Evolutionary conservation across 176 grass and related monocot genomes (phyloP).

Genomic region (Juncus inflexus): DNA sequence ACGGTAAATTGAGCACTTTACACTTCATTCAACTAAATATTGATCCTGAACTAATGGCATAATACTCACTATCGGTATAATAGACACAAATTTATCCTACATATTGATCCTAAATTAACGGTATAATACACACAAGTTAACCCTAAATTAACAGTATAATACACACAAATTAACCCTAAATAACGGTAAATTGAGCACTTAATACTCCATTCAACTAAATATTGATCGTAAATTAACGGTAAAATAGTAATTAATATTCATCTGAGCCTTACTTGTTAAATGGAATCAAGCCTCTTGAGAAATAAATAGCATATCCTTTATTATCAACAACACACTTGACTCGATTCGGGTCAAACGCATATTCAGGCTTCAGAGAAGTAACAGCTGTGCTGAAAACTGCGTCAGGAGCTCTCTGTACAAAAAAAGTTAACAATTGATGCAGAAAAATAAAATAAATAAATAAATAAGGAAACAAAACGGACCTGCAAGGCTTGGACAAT

Average conservation of each 20-base stretch:
- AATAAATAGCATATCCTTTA: slow-evolving; percentile 91
- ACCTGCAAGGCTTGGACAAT: slow-evolving; percentile 93
- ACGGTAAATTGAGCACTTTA: background rate
- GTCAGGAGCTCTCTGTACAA: slow-evolving; percentile 70
- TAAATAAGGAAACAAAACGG: slow-evolving; percentile 25
- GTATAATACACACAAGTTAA: background rate
- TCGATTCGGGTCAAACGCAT: slow-evolving; percentile 76
- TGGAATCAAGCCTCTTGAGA: slow-evolving; percentile 89
- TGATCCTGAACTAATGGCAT: background rate
- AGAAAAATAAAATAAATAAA: background rate
- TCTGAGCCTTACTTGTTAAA: slow-evolving; percentile 66
- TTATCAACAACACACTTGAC: slow-evolving; percentile 95
- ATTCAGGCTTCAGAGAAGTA: slow-evolving; percentile 76
- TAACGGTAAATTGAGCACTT: background rate
- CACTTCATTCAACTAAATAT: background rate
- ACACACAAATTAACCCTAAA: background rate
- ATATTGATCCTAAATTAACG: background rate
- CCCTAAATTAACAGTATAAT: background rate
- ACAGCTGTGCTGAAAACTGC: slow-evolving; percentile 95
- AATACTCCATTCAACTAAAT: background rate
- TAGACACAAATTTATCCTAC: too few species aligned
- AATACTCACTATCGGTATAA: background rate
- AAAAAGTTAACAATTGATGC: slow-evolving; percentile 1
- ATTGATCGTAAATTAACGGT: background rate
- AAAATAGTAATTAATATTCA: background rate